These are phyloP conservation scores for Verticillium albo-atrum DNA, from an alignment of 2,329 filamentous ascomycete species.

Conservation along the genomic window DNA sequence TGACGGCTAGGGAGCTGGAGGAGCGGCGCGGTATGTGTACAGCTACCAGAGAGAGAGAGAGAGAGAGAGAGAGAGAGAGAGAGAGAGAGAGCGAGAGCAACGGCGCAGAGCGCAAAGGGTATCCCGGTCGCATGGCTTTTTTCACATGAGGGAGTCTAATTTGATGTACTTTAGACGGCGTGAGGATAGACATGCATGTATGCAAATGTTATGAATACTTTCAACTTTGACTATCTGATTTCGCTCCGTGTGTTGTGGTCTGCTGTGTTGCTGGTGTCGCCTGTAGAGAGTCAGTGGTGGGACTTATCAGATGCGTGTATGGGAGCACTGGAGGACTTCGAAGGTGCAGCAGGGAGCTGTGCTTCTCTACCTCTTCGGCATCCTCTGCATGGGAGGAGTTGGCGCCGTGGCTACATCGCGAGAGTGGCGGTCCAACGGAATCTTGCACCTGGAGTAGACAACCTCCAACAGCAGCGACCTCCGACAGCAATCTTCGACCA, in stretches of 20 bases:
- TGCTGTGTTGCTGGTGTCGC: not conserved
- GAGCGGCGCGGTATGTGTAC: not conserved
- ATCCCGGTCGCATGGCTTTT: constrained; percentile 27
- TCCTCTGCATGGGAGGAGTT: too few species aligned
- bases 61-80: not conserved
- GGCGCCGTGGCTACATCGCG: too few species aligned
- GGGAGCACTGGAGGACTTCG: too few species aligned
- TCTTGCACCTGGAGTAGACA: too few species aligned
- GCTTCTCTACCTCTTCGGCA: too few species aligned
- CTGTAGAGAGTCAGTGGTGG: not conserved
- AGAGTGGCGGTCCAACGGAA: too few species aligned
- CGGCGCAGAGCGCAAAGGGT: constrained; percentile 28
- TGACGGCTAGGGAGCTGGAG: not conserved
- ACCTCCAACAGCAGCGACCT: too few species aligned
- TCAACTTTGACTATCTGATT: not conserved
- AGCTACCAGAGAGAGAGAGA: not conserved
- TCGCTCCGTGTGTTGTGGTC: not conserved
- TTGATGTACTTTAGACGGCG: constrained; percentile 37
- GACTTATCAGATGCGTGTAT: too few species aligned
- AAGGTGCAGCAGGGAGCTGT: too few species aligned
- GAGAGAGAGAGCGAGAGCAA: constrained; percentile 15
- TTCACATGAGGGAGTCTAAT: constrained; percentile 30
- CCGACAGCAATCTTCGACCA: too few species aligned
- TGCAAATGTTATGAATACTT: constrained; percentile 17
- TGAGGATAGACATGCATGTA: constrained; percentile 36